Conservation (phyloP, 331 rosid species). For the Cydonia oblonga region DNA sequence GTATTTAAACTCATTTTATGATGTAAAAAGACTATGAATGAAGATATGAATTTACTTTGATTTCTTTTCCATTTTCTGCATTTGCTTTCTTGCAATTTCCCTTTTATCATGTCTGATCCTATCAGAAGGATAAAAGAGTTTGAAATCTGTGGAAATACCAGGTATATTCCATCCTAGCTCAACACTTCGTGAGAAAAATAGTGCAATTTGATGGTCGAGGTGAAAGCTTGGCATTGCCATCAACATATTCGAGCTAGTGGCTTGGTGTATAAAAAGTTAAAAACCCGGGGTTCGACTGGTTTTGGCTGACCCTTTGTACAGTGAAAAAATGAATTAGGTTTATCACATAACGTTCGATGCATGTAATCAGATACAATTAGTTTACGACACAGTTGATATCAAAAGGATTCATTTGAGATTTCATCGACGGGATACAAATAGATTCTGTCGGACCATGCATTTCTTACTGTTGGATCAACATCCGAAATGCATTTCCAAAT, state of each 20-base stretch:
- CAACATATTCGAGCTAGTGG: background rate
- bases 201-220: background rate
- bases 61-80: too few relatives aligned
- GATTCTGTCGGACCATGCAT: constrained; percentile 61
- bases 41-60: too few relatives aligned
- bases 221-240: background rate
- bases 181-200: background rate
- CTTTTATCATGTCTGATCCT: too few relatives aligned
- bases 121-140: background rate
- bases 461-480: constrained; percentile 1
- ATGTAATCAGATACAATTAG: background rate
- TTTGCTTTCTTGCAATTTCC: too few relatives aligned
- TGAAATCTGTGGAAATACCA: background rate
- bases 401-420: constrained; percentile 10
- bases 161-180: background rate
- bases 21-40: too few relatives aligned
- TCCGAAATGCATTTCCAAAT: constrained; percentile 22
- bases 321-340: background rate
- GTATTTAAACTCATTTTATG: too few relatives aligned
- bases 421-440: constrained; percentile 40
- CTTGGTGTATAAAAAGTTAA: background rate
- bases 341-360: background rate
- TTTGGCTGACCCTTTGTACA: background rate
- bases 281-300: too few relatives aligned
- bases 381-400: background rate